Evolutionary conservation across 2,329 filamentous ascomycete genomes (phyloP).

Genomic region (Aspergillus niger): DNA sequence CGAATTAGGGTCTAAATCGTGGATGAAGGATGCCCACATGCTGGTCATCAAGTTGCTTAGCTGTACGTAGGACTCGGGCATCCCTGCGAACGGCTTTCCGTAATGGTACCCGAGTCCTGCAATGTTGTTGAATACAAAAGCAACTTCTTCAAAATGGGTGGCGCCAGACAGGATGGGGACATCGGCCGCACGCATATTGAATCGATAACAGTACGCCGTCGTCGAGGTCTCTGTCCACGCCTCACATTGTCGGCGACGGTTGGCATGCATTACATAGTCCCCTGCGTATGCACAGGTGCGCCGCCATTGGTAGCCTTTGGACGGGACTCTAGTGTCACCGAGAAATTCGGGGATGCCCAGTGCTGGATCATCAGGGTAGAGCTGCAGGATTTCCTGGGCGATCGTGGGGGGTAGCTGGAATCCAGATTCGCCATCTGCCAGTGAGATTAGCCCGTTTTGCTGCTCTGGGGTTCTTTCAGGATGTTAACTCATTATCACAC

Average conservation of each 20-base stretch:
- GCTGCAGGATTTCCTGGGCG: slow-evolving; percentile 47
- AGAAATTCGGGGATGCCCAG: slow-evolving; percentile 53
- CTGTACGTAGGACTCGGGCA: slow-evolving; percentile 45
- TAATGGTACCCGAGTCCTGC: slow-evolving; percentile 50
- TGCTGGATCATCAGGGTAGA: slow-evolving; percentile 57
- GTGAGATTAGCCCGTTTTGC: slow-evolving; percentile 14
- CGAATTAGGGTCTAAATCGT: slow-evolving; percentile 49
- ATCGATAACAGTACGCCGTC: slow-evolving; percentile 63
- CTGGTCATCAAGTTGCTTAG: slow-evolving; percentile 53
- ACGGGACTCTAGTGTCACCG: slow-evolving; percentile 34
- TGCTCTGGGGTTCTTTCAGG: background rate
- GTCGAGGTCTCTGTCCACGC: slow-evolving; percentile 52
- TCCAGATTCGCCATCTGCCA: slow-evolving; percentile 25
- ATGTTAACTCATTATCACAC: background rate
- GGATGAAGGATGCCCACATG: slow-evolving; percentile 57
- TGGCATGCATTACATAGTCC: slow-evolving; percentile 59
- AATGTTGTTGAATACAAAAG: slow-evolving; percentile 58
- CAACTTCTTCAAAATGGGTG: slow-evolving; percentile 59
- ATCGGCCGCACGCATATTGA: slow-evolving; percentile 57
- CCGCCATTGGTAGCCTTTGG: slow-evolving; percentile 53
- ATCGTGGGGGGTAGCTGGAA: slow-evolving; percentile 27
- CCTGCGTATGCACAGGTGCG: slow-evolving; percentile 58
- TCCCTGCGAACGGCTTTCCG: slow-evolving; percentile 39
- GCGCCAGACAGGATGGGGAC: slow-evolving; percentile 47
- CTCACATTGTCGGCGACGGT: slow-evolving; percentile 56